Evolutionary conservation across 2,329 filamentous ascomycete genomes (phyloP), one percentile per base, ranked within the genome.

Genomic region (Penicillium freii): DNA sequence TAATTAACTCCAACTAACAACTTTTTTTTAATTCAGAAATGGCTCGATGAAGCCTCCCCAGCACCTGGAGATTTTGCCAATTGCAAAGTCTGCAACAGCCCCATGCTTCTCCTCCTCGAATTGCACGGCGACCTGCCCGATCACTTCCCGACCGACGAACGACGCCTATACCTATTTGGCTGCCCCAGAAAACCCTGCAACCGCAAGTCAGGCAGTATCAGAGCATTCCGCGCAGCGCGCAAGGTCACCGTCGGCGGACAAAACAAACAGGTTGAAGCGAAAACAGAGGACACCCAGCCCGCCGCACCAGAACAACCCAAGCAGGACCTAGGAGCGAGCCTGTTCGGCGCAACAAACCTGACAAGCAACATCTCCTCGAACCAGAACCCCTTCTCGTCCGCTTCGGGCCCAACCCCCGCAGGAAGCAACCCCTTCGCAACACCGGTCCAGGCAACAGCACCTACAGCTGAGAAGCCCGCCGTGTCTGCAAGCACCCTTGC

Each of bases 121-220:
- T 83, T 99, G 29, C 91, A 99, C 75, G 92, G 86, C 67, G 92
- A 97, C 71, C 82, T 97, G 4, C 92, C 92, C 15, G 89, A 93
- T 54, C 83, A 86, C 48, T 97, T 96, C 69, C 89, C 92, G 1
- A 86, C 87, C 55, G 91, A 97, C 75, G 91, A 97, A 69, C 83
- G 94, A 65, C 85, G 93, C 60, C 73, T 99, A 19, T 97, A 97
- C 70, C 81, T 99, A 13, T 92, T 96, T 73, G 84, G 84, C 19
- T 99, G 94, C 74, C 84, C 86, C 58, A 83, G 85, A 63, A 90
- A 90, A 73, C 80, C 85, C 11, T 99, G 94, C 71, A 85, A 90
- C 67, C 83, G 92, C 62, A 93, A 91, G 68, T 83, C 87, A 21
- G 94, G 94, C 1, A 93, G 89, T 71, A 82, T 97, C 56, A 84